Evolutionary conservation across 176 grass and related monocot species (phyloP), one percentile per base, ranked within the genome.

Genomic region (Aegilops sharonensis): DNA sequence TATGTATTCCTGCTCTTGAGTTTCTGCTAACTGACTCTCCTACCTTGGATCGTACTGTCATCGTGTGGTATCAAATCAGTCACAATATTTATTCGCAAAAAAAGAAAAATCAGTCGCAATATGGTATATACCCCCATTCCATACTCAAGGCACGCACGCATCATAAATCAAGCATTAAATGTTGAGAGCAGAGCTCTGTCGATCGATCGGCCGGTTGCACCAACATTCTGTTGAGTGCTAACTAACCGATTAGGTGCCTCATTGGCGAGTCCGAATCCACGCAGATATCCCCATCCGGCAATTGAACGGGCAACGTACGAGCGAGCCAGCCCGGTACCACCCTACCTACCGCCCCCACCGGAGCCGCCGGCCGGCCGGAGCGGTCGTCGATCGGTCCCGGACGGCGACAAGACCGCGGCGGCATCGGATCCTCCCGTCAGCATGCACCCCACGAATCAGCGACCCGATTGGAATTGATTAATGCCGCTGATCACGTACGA

Each of bases 151-250:
- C 24, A 20, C 43, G 31, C 50, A 39, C 30, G 8, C 30, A 60
- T 21, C 78, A 54, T 42, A 29, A 29, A 75, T 13, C 20, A 50
- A 63, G 73, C 81, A 71, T 24, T 78, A 15, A 78, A 31, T 11
- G 7, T 1, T 2, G 5, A 21, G 43, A 82, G 47, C 18, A 43
- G 5, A 32, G 0, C 5, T 64, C 0, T 21, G 56, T 21, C 37
- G 75, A 75, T 68, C 50, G 27, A 75, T 79, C 75, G 27, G 67
- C 35, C 65, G 67, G 47, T n/a, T 27, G 14, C 81, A 75, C 80
- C 85, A 71, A 35, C 59, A 62, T 61, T 87, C 81, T n/a, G 89
- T 79, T 80, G 81, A 74, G 74, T 50, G 59, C 67, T 79, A 84
- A 63, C 84, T 83, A 79, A 79, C 67, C 57, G 43, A 83, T 74